Evolutionary conservation across 805 yeast genomes (phyloP).

Genomic region (Wickerhamomyces subpelliculosus): DNA sequence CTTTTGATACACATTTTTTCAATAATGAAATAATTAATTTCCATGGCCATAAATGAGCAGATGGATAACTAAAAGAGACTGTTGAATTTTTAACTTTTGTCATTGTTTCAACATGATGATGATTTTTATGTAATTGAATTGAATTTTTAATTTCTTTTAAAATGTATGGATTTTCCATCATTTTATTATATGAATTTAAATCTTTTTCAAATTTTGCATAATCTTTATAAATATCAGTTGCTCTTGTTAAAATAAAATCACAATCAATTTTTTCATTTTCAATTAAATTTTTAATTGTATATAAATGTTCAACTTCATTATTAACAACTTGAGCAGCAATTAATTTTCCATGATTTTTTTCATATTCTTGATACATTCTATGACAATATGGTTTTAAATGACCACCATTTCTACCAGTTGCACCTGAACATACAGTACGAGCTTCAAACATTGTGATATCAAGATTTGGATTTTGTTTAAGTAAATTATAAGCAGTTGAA

Average conservation of each 20-base stretch:
- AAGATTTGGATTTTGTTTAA: conserved; percentile 19
- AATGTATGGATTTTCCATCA: conserved; percentile 24
- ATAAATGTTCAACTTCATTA: conserved; percentile 30
- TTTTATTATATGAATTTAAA: conserved; percentile 9
- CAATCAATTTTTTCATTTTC: conserved; percentile 31
- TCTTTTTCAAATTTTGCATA: conserved; percentile 9
- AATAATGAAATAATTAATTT: conserved; percentile 29
- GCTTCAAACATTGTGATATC: conserved; percentile 33
- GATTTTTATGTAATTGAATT: conserved; percentile 27
- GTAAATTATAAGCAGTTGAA: conserved; percentile 29
- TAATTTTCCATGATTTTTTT: conserved; percentile 7
- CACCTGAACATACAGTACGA: conserved; percentile 33
- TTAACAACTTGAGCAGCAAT: conserved; percentile 30
- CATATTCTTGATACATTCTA: conserved; percentile 8
- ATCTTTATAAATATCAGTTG: conserved; percentile 26
- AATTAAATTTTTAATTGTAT: conserved; percentile 26
- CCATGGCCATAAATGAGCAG: conserved; percentile 40
- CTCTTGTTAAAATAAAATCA: conserved; percentile 26
- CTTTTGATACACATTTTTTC: conserved; percentile 24
- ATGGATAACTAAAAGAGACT: conserved; percentile 46
- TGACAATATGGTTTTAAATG: conserved; percentile 33
- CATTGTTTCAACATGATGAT: conserved; percentile 37
- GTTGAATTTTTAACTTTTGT: conserved; percentile 83
- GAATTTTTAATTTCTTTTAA: conserved; percentile 23
- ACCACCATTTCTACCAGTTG: conserved; percentile 45